phyloP scores from a whole-genome alignment of 2,329 filamentous ascomycete species.

The Aspergillus unguis region DNA sequence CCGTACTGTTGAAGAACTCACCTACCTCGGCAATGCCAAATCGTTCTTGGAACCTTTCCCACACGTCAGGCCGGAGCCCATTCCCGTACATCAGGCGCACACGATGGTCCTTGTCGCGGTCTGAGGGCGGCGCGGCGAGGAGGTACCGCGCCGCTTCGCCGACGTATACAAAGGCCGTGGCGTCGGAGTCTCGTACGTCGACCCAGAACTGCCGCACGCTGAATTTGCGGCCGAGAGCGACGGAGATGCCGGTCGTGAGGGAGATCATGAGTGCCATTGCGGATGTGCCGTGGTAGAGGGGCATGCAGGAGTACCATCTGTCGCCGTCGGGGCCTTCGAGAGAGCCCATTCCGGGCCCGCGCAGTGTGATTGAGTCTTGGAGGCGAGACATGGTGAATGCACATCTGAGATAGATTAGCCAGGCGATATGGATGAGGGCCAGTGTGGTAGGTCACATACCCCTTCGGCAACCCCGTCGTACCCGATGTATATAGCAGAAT shows the following conservation, averaged over 20 bases:
- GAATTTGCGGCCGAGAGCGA: conserved; percentile 52
- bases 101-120: conserved; percentile 45
- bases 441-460: conserved; percentile 23
- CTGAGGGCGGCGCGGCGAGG: conserved; percentile 58
- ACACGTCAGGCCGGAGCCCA: conserved; percentile 49
- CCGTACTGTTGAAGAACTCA: conserved; percentile 77
- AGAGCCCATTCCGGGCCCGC: conserved; percentile 30
- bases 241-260: conserved; percentile 49
- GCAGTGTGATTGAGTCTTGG: conserved; percentile 36
- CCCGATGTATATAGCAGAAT: conserved; percentile 72
- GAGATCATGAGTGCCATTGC: conserved; percentile 57
- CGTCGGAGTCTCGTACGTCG: conserved; percentile 64
- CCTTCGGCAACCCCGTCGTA: conserved; percentile 74
- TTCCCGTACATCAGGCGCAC: conserved; percentile 49
- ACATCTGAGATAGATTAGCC: conserved; percentile 34
- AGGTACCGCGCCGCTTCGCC: conserved; percentile 74
- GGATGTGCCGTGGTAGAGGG: conserved; percentile 72
- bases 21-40: conserved; percentile 53
- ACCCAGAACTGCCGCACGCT: conserved; percentile 68
- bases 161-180: conserved; percentile 73
- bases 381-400: conserved; percentile 55
- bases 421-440: neutral
- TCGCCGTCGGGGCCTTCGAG: conserved; percentile 42
- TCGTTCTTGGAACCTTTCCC: conserved; percentile 54
- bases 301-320: conserved; percentile 75